Base-by-base conservation (phyloP, 1,139 yeast genomes). In the Pichia sorboxylosa region DNA sequence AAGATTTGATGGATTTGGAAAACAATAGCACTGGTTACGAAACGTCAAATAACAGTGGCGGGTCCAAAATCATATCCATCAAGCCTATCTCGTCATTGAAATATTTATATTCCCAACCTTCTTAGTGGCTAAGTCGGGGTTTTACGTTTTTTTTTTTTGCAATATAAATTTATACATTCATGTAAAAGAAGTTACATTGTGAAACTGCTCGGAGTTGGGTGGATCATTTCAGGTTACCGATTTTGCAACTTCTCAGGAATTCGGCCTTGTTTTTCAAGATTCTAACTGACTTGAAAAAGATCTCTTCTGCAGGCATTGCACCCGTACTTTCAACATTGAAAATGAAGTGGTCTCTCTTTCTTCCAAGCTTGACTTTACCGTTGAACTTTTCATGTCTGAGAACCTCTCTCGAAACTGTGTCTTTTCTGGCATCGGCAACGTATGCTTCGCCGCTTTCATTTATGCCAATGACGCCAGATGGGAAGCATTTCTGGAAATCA, bases 381-480 rank as follows among this genome's bases (percentile, higher is more conserved):
- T 78, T 66, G 49, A 90, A 90, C 54, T 90, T 95, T 33, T 76
- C 80, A 55, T 90, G 95, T 58, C 98, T 76, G 47, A 90, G 67
- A 10, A 87, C 96, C 58, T 90, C 98, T 59, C 98, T 73, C 7
- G 95, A 83, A 27, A 90, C 98, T 2, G 98, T 90, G 57, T 90
- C 98, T 52, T 73, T 79, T 62, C 98, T 73, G 2, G 97, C 73
- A 57, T 90, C 94, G 42, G 74, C 69, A 15, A 90, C 94, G 46
- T 54, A 69, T 0, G 98, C 97, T 47, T 73, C 72, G 29, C 77
- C 93, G 17, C 67, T 55, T 18, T 63, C 59, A 47, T 78, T 65
- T 43, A 90, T 73, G 20, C 69, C 95, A 54, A 90, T 71, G 29
- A 90, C 98, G 22, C 98, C 98, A 4, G 79, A 68, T 24, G 97